Evolutionary conservation across 495 filamentous ascomycete genomes (phyloP), one percentile per base, ranked within the genome.

Genomic region (Pseudevernia furfuracea): DNA sequence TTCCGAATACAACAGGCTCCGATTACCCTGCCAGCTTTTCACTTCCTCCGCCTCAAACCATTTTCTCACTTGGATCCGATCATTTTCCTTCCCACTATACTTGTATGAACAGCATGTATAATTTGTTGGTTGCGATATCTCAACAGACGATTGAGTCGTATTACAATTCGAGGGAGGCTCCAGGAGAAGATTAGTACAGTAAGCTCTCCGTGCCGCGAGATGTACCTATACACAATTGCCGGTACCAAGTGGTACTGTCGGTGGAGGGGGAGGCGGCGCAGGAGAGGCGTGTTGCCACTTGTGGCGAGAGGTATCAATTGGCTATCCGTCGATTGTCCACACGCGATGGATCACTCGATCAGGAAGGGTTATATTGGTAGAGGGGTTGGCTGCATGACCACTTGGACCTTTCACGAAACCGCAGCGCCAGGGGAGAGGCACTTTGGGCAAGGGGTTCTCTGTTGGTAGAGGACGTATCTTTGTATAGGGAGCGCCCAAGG

Each of bases 171-270:
- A 34, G 28, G 30, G 12, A 34, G 52, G 52, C 30, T 55, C 21
- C 30, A 55, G 52, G 52, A 7, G 52, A 34, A 34, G 12, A 46
- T 63, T 55, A 11, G 38, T 43, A 63, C 53, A 63, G 61, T 58
- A 63, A 63, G 61, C 61, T 55, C 37, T 58, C 61, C 44, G 61
- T 58, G 61, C 61, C 52, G 41, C 53, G 25, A 48, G 39, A 17
- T 58, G 38, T 46, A 43, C 17, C 53, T 57, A 23, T 34, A 46
- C 28, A 14, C 32, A 19, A n/a, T 25, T 63, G 39, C 19, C 53
- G 28, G 38, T 48, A 39, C 39, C 44, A 21, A 41, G 25, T 53
- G 7, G 38, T 57, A 43, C 46, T 63, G 52, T 41, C 39, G 36
- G 37, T 43, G 39, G 52, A 63, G 52, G 49, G 38, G 52, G 39